phyloP scores from a whole-genome alignment of 352 stramenopile genomes.

The Stramenopiles sp. region DNA sequence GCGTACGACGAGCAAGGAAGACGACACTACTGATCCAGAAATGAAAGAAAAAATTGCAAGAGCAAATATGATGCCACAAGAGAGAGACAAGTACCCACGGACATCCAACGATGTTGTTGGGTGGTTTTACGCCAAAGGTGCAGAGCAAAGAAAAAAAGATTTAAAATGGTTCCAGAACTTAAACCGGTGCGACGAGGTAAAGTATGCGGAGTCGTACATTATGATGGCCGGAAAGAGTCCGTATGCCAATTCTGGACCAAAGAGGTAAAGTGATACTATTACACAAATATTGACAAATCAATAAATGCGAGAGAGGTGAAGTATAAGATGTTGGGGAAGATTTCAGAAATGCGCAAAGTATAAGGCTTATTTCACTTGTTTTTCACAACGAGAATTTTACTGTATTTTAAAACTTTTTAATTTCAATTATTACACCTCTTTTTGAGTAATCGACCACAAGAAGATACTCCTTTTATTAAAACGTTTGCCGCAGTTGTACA shows the following conservation, averaged over 20 bases:
- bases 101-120: not conserved
- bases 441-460: no score
- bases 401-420: no score
- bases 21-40: not conserved
- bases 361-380: no score
- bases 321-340: no score
- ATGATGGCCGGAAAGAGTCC: not conserved
- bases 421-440: no score
- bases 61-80: not conserved
- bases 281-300: no score
- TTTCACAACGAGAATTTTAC: no score
- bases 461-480: no score
- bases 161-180: not conserved
- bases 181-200: not conserved
- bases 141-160: not conserved
- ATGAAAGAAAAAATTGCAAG: not conserved
- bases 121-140: not conserved
- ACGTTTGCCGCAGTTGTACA: no score
- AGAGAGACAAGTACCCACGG: not conserved
- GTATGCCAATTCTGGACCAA: not conserved
- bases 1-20: not conserved
- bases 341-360: no score
- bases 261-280: not conserved
- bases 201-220: not conserved
- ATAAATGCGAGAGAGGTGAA: no score